phyloP scores from a whole-genome alignment of 805 yeast genomes.

The Metschnikowia noctiluminum region DNA sequence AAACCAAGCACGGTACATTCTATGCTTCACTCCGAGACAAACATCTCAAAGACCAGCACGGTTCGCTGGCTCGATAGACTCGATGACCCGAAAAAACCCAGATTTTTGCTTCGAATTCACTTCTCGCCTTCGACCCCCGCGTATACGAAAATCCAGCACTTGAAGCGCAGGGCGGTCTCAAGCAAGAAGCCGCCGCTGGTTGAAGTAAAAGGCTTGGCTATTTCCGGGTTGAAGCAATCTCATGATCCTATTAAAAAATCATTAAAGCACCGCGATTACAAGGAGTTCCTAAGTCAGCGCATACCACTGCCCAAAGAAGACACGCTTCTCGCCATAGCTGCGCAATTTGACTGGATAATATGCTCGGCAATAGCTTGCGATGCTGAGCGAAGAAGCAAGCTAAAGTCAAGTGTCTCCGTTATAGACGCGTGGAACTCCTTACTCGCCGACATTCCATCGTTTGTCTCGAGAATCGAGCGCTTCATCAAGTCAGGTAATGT shows the following conservation, averaged over 20 bases:
- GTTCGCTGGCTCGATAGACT: constrained; percentile 31
- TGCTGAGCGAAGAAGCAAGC: constrained; percentile 4
- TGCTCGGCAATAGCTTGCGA: constrained; percentile 10
- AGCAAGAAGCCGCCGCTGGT: constrained; percentile 2
- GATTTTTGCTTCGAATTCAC: constrained; percentile 25
- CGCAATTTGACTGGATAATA: constrained; percentile 20
- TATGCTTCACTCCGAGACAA: constrained; percentile 5
- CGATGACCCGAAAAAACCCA: constrained; percentile 22
- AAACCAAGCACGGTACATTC: constrained; percentile 13
- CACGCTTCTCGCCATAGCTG: constrained; percentile 18
- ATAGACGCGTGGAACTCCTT: constrained; percentile 14
- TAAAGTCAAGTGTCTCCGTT: background rate
- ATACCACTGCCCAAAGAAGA: constrained; percentile 12
- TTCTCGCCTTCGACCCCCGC: constrained; percentile 19
- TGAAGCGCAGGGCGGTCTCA: background rate
- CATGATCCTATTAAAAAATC: background rate
- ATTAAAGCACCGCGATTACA: constrained; percentile 2
- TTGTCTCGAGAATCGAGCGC: constrained; percentile 16
- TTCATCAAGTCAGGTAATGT: constrained; percentile 13
- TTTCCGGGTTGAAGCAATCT: constrained; percentile 6
- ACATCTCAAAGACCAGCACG: background rate
- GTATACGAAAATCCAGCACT: constrained; percentile 10
- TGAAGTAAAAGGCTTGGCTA: constrained; percentile 15
- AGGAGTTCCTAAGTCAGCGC: constrained; percentile 2
- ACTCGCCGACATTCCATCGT: constrained; percentile 11